Percentiles rank a stretch among this genome's conserved stretches.
phyloP scores from a whole-genome alignment of 768 basidiomycete genomes.

The Mycena galopus region DNA sequence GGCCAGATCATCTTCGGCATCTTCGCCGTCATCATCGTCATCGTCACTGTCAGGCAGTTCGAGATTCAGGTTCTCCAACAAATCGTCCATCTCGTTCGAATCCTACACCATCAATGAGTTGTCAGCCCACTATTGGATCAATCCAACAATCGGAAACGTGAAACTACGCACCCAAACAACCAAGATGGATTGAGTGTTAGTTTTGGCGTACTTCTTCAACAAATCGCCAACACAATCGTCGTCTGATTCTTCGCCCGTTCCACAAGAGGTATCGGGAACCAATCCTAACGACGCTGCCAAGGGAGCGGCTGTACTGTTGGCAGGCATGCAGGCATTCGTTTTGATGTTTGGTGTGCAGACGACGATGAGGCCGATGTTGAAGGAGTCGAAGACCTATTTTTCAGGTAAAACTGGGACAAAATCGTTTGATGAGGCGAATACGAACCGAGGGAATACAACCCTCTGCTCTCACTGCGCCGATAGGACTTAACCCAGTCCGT shows the following conservation, averaged over 20 bases:
- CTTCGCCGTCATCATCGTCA: background rate
- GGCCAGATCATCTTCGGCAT: background rate
- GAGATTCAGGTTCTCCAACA: background rate
- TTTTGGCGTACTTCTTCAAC: background rate
- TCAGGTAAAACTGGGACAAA: background rate
- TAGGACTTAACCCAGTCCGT: background rate
- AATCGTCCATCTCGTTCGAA: background rate
- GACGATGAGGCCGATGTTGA: background rate
- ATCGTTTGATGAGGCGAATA: background rate
- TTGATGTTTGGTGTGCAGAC: background rate
- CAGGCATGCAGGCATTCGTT: constrained; percentile 1
- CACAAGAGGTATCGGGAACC: background rate
- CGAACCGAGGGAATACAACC: background rate
- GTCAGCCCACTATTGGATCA: background rate
- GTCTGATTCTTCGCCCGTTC: background rate
- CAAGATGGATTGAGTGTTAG: background rate
- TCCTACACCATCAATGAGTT: constrained; percentile 1
- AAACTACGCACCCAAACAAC: background rate
- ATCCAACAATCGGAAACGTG: constrained; percentile 1
- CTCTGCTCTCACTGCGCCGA: constrained; percentile 2
- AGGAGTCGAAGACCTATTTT: background rate
- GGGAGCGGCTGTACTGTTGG: background rate
- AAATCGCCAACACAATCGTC: background rate
- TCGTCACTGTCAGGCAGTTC: background rate
- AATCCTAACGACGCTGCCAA: constrained; percentile 1